Evolutionary conservation across 1,284 basidiomycete species (phyloP).

Genomic region (Austropuccinia psidii): DNA sequence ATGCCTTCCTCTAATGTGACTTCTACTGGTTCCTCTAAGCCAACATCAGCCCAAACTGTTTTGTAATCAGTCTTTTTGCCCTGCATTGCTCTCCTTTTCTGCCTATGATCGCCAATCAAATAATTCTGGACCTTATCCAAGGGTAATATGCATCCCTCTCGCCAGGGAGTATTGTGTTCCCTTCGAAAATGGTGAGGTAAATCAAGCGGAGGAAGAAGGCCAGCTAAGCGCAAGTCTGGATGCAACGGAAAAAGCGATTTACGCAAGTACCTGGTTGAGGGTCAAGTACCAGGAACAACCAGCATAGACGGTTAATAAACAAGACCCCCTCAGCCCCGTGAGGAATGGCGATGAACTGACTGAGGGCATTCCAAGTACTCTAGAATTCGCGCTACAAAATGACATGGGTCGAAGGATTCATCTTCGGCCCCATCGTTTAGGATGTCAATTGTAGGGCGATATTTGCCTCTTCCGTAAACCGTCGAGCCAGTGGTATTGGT

Average conservation of each 20-base stretch:
- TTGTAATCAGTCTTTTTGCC: background rate
- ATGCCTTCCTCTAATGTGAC: constrained; percentile 14
- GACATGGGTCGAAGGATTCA: constrained; percentile 39
- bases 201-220: constrained; percentile 46
- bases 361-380: constrained; percentile 48
- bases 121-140: constrained; percentile 27
- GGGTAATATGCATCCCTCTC: constrained; percentile 42
- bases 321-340: background rate
- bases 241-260: constrained; percentile 47
- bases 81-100: constrained; percentile 11
- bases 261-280: constrained; percentile 42
- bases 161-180: constrained; percentile 43
- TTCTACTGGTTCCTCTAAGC: constrained; percentile 44
- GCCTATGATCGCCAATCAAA: background rate
- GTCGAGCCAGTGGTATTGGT: background rate
- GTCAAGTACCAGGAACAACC: background rate
- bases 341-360: constrained; percentile 24
- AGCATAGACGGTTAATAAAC: background rate
- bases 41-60: constrained; percentile 43
- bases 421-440: constrained; percentile 18
- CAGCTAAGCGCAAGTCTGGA: constrained; percentile 45
- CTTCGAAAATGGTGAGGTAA: constrained; percentile 46
- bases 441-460: constrained; percentile 28
- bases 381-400: constrained; percentile 44
- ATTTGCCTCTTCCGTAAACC: constrained; percentile 38